A percentile compares a stretch with the other conserved stretches of the same genome.
Conservation (phyloP, 352 stramenopile species). For the Pythium coloratum region DNA sequence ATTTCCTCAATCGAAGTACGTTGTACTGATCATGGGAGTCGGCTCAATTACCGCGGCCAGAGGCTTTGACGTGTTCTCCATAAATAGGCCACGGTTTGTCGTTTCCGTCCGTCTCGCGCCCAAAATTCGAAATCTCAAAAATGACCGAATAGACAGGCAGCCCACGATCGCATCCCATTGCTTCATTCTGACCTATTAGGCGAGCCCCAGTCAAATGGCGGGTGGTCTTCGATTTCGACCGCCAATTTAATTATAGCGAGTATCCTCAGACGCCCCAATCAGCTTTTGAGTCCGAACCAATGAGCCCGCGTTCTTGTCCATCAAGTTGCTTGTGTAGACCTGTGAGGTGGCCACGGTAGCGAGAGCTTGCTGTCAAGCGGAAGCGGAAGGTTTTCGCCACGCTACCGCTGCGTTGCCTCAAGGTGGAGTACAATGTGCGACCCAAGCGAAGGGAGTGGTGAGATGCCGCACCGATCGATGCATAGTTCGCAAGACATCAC, state of each 20-base stretch:
- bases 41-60: too few relatives aligned
- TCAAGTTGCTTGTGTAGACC: background rate
- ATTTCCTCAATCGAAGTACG: too few relatives aligned
- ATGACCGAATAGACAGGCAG: too few relatives aligned
- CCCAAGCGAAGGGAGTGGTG: conserved; percentile 2
- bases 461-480: conserved; percentile 4
- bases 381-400: background rate
- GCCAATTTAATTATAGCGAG: background rate
- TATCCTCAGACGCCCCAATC: background rate
- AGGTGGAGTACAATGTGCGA: conserved; percentile 10
- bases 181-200: too few relatives aligned
- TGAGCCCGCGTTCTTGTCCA: background rate
- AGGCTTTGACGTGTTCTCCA: too few relatives aligned
- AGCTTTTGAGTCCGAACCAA: background rate
- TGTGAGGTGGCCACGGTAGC: background rate
- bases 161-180: too few relatives aligned
- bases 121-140: too few relatives aligned
- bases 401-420: background rate
- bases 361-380: background rate
- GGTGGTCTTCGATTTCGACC: background rate
- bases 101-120: too few relatives aligned
- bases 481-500: conserved; percentile 20
- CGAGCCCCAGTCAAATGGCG: too few relatives aligned
- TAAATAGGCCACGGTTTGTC: too few relatives aligned
- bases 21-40: too few relatives aligned